Percentiles rank a stretch among this genome's conserved stretches.
Conservation (phyloP, 305 asterid genomes). For the Rubia balearica region DNA sequence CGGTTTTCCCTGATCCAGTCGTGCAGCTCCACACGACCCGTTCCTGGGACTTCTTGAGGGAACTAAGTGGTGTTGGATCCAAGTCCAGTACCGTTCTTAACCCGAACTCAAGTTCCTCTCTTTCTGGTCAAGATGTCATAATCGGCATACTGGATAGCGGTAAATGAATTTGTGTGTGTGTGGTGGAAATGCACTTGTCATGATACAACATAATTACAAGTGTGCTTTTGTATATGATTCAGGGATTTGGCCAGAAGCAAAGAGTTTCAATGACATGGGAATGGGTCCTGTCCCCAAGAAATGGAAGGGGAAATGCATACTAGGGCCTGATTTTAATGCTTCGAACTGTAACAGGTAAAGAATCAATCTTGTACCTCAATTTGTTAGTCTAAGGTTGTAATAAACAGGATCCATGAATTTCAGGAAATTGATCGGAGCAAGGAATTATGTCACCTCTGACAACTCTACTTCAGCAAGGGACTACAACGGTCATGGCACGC, state of each 20-base stretch:
- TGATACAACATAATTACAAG: too few relatives aligned
- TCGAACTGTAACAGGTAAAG: too few relatives aligned
- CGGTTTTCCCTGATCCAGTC: conserved; percentile 74
- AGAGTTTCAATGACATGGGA: conserved; percentile 58
- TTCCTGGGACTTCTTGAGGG: conserved; percentile 83
- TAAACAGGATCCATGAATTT: conserved; percentile 29
- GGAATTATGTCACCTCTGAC: conserved; percentile 9
- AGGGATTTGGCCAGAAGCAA: conserved; percentile 96
- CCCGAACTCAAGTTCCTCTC: conserved; percentile 23
- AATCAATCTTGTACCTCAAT: too few relatives aligned
- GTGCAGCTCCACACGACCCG: conserved; percentile 80
- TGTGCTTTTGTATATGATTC: conserved; percentile 5
- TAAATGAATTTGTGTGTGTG: conserved; percentile 31
- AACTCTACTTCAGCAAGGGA: conserved; percentile 19
- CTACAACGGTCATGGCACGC: conserved; percentile 24
- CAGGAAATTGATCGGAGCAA: conserved; percentile 32
- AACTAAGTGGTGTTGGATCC: conserved; percentile 34
- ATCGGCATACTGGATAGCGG: conserved; percentile 79
- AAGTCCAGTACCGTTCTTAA: conserved; percentile 22
- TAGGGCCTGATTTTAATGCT: conserved; percentile 42
- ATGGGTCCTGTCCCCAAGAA: conserved; percentile 52
- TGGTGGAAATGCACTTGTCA: neutral
- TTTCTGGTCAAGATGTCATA: conserved; percentile 39
- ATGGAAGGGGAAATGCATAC: conserved; percentile 82
- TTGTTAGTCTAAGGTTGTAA: too few relatives aligned